Base-by-base conservation (phyloP, 192 early-diverging fungal genomes). In the Backusella sp. region DNA sequence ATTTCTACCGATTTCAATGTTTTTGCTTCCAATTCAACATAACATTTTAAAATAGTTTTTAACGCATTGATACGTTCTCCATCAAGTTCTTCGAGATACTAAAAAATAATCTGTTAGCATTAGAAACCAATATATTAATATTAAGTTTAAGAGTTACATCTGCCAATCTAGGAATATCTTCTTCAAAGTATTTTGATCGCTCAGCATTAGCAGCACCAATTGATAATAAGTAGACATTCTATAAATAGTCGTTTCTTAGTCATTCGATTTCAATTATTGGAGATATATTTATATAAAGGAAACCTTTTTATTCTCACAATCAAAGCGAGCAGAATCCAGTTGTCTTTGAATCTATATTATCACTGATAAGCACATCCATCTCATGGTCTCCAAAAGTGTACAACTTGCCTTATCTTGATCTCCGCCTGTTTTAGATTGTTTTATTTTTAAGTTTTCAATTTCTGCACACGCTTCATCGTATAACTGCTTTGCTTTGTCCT, bases 191-290 rank as follows among this genome's bases (percentile, higher is more conserved):
- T 70, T 89, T 87, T 66, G 81, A 71, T 34, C 92, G 88, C 44
- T 86, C 83, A 28, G 91, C 86, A 73, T 94, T 92, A 8, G 92
- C 82, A 12, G 86, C 84, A 19, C 78, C 85, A 46, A 95, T 74
- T 2, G 88, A 73, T 26, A 95, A 77, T 23, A 93, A 74, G 73
- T 95, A 93, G 7, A 89, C 66, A 72, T 93, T 95, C 90, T 93
- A 53, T 72, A 36, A 34, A 36, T 9, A 17, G 35, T 17, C 32
- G 9, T 17, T 34, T 66, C 23, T 65, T 28, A 39, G 37, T 39
- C 37, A 39, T 9, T 39, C 36, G 9, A 11, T 37, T 37, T 9
- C 37, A 39, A 39, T 12, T 39, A 39, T 39, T 39, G 37, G 11
- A 39, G 9, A 32, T 32, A 32, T 32, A 32, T 39, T 28, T 62